Percentiles rank a stretch among this genome's conserved stretches.
phyloP scores from a whole-genome alignment of 352 stramenopile species.

The Globisporangium abappressorium region DNA sequence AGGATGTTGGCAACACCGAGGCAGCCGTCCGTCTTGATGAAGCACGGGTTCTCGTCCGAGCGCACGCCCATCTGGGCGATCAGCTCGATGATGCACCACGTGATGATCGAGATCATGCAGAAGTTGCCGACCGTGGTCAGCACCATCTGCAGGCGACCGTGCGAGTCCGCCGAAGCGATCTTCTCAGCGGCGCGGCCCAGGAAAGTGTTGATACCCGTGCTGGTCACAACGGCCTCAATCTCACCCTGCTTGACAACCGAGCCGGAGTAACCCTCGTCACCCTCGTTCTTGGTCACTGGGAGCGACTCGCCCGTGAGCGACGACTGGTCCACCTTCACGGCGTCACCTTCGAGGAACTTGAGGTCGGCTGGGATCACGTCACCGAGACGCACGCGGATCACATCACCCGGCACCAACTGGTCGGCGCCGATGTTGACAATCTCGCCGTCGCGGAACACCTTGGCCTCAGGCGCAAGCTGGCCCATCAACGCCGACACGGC shows the following conservation, averaged over 20 bases:
- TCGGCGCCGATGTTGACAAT: conserved; percentile 65
- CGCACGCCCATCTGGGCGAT: conserved; percentile 76
- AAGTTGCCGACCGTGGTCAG: conserved; percentile 92
- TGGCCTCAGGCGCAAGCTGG: conserved; percentile 80
- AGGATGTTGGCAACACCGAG: conserved; percentile 70
- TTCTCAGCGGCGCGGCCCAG: conserved; percentile 86
- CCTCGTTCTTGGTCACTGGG: conserved; percentile 84
- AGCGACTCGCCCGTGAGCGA: conserved; percentile 94
- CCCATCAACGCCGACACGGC: conserved; percentile 89
- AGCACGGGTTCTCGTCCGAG: conserved; percentile 75
- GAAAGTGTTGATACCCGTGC: conserved; percentile 89
- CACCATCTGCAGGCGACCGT: conserved; percentile 89
- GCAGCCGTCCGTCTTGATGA: conserved; percentile 74
- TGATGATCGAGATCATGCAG: conserved; percentile 84
- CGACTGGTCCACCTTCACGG: conserved; percentile 88
- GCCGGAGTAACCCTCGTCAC: conserved; percentile 77
- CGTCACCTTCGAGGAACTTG: conserved; percentile 78
- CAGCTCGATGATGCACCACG: conserved; percentile 86
- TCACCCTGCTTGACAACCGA: conserved; percentile 88
- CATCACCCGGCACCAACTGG: conserved; percentile 65
- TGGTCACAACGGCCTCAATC: conserved; percentile 88
- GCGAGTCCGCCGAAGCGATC: conserved; percentile 67
- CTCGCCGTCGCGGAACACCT: conserved; percentile 80
- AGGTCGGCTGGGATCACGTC: conserved; percentile 92
- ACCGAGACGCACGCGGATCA: conserved; percentile 80